Conservation (phyloP, 164 flowering plant species). For the Vitis labrusca region DNA sequence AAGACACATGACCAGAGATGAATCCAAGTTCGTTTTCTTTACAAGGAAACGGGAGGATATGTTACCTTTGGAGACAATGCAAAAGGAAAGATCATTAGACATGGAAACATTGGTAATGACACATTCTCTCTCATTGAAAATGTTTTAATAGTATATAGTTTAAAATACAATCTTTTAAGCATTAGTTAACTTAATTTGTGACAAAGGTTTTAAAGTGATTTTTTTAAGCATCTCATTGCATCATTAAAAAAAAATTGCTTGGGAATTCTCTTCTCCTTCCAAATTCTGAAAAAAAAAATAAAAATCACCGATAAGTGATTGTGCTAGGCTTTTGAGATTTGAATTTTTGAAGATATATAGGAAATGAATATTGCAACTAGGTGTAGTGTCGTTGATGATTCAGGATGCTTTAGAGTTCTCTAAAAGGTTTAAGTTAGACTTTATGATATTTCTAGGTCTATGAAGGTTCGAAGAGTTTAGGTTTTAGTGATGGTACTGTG, state of each 20-base stretch:
- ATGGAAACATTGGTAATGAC: too few relatives aligned
- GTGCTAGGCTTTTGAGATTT: slow-evolving; percentile 57
- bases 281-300: slow-evolving; percentile 43
- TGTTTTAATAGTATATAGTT: too few relatives aligned
- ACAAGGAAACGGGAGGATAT: too few relatives aligned
- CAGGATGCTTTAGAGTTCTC: slow-evolving; percentile 49
- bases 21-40: too few relatives aligned
- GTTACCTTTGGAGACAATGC: too few relatives aligned
- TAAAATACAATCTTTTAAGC: too few relatives aligned
- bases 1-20: too few relatives aligned
- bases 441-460: slow-evolving; percentile 25
- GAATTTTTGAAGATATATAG: slow-evolving; percentile 60
- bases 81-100: too few relatives aligned
- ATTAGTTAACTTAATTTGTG: too few relatives aligned
- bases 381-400: slow-evolving; percentile 32
- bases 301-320: slow-evolving; percentile 39
- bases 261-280: slow-evolving; percentile 41
- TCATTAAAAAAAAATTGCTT: slow-evolving; percentile 33
- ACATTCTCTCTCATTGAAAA: too few relatives aligned
- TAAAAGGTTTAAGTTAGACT: slow-evolving; percentile 41
- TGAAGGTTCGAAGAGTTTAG: slow-evolving; percentile 48
- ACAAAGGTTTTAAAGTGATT: too few relatives aligned
- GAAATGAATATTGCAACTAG: slow-evolving; percentile 25
- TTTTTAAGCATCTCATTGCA: too few relatives aligned
- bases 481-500: slow-evolving; percentile 48